Evolutionary conservation across 164 flowering plant genomes (phyloP).

Genomic region (Dillenia suffruticosa): DNA sequence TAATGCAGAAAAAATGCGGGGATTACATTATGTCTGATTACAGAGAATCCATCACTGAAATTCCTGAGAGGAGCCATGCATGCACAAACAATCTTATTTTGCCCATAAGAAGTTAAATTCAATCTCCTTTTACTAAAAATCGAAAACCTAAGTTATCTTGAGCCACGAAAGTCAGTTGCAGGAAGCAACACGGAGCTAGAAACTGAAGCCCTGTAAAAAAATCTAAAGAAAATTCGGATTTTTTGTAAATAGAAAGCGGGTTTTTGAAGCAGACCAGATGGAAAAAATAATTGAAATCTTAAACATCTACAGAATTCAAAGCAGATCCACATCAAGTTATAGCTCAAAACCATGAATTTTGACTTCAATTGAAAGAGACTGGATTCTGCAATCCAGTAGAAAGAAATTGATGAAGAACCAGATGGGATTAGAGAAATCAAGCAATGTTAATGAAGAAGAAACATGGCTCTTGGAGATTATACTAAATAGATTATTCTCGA

Average conservation of each 20-base stretch:
- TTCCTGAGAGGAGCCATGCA: constrained; percentile 51
- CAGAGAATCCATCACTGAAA: constrained; percentile 18
- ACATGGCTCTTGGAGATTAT: too few species aligned
- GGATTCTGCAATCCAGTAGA: background rate
- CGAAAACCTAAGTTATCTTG: constrained; percentile 13
- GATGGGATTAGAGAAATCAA: too few species aligned
- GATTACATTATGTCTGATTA: constrained; percentile 17
- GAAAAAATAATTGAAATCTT: background rate
- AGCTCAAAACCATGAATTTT: too few species aligned
- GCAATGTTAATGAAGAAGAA: too few species aligned
- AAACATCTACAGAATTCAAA: background rate
- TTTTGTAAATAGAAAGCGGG: background rate
- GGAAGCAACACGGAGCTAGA: constrained; percentile 18
- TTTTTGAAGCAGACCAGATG: constrained; percentile 10
- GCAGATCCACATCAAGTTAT: background rate
- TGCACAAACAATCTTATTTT: constrained; percentile 41
- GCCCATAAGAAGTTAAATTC: constrained; percentile 12
- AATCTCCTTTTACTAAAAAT: constrained; percentile 5
- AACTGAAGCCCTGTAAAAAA: background rate
- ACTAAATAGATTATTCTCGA: too few species aligned
- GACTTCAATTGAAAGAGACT: background rate
- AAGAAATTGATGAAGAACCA: too few species aligned
- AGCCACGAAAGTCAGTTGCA: constrained; percentile 2
- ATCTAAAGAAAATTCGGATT: constrained; percentile 5
- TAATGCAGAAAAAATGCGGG: background rate